phyloP scores from a whole-genome alignment of 148 eudicot genomes.

The Vaccinium vitisidaea region DNA sequence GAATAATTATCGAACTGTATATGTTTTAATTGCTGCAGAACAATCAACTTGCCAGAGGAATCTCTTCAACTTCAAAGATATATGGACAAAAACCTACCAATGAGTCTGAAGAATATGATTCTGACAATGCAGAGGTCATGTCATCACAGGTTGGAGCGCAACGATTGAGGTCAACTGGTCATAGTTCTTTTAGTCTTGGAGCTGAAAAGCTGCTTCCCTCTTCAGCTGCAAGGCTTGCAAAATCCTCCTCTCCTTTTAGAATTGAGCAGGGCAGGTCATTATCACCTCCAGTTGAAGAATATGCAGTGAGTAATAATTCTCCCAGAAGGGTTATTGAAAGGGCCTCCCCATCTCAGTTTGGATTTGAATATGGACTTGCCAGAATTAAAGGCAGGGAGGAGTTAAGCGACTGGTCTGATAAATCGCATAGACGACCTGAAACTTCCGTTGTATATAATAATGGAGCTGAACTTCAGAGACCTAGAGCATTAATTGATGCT shows the following conservation, averaged over 20 bases:
- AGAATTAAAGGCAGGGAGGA: conserved; percentile 53
- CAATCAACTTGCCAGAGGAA: conserved; percentile 43
- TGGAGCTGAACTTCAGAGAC: conserved; percentile 57
- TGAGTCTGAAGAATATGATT: conserved; percentile 51
- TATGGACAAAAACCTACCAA: conserved; percentile 33
- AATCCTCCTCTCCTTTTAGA: conserved; percentile 33
- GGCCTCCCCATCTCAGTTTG: conserved; percentile 43
- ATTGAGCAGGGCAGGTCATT: conserved; percentile 42
- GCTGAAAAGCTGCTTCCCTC: conserved; percentile 43
- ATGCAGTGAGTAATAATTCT: conserved; percentile 40
- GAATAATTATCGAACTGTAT: neutral
- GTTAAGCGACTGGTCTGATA: conserved; percentile 44
- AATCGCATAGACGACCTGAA: conserved; percentile 31
- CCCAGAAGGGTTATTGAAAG: conserved; percentile 47
- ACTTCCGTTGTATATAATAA: conserved; percentile 32
- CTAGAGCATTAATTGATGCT: conserved; percentile 88
- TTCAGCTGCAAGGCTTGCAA: conserved; percentile 27
- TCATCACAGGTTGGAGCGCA: conserved; percentile 38
- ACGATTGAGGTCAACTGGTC: conserved; percentile 43
- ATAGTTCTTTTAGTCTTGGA: conserved; percentile 36
- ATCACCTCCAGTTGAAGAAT: conserved; percentile 61
- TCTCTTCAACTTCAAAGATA: conserved; percentile 28
- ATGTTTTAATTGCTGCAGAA: conserved; percentile 32
- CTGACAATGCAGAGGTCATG: conserved; percentile 43
- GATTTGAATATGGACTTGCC: conserved; percentile 36